phyloP scores from a whole-genome alignment of 75 land plant species.

The Picea glauca region DNA sequence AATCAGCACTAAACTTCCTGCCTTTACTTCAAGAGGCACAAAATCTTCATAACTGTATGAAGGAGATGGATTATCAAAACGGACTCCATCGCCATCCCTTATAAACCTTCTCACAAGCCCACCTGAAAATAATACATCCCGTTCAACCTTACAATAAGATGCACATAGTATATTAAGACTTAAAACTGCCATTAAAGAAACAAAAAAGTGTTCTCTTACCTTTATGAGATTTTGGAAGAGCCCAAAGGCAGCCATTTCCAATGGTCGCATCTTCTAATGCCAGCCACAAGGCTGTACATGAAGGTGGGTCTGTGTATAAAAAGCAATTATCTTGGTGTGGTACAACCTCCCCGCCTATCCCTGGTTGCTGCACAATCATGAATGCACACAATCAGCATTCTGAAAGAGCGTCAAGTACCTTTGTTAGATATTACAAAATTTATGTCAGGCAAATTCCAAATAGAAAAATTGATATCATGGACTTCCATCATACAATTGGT shows the following conservation, averaged over 20 bases:
- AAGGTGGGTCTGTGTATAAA: conserved; percentile 74
- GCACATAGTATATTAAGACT: neutral
- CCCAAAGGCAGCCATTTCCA: conserved; percentile 93
- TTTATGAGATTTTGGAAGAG: conserved; percentile 94
- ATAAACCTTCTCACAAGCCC: conserved; percentile 53
- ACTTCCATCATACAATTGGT: too few species aligned
- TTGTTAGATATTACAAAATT: neutral
- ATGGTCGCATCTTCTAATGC: conserved; percentile 93
- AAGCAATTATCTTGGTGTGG: conserved; percentile 98
- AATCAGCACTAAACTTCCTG: conserved; percentile 83
- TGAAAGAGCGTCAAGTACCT: neutral
- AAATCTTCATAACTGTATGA: conserved; percentile 74
- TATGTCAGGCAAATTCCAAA: neutral
- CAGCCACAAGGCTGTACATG: conserved; percentile 90
- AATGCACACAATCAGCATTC: conserved; percentile 1
- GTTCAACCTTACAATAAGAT: neutral
- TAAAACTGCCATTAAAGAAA: neutral
- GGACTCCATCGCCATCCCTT: conserved; percentile 58
- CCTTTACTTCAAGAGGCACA: conserved; percentile 93
- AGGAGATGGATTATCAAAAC: conserved; percentile 72
- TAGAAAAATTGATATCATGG: too few species aligned
- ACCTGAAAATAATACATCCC: conserved; percentile 3
- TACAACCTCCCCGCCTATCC: conserved; percentile 97
- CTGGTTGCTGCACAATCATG: conserved; percentile 81
- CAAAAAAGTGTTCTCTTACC: conserved; percentile 21